A percentile compares a stretch with the other conserved stretches of the same genome.
phyloP scores from a whole-genome alignment of 2,329 filamentous ascomycete genomes.

The Fusarium chuoi region DNA sequence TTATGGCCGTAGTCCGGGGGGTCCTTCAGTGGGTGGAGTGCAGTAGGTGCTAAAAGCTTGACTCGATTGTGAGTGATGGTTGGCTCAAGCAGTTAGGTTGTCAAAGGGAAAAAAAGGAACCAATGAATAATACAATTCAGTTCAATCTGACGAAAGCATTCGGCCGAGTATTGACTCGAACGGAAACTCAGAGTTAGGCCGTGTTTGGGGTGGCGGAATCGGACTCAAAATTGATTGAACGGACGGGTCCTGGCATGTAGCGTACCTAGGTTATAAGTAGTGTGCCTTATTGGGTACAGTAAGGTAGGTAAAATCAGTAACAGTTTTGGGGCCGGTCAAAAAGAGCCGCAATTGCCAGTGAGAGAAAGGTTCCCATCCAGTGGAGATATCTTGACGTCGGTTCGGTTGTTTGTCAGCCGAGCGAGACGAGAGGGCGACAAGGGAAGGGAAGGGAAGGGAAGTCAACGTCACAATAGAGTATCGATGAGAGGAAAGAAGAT shows the following conservation, averaged over 20 bases:
- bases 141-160: constrained; percentile 11
- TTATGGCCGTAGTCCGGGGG: constrained; percentile 5
- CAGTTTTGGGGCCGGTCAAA: constrained; percentile 13
- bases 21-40: neutral
- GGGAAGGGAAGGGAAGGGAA: constrained; percentile 6
- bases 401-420: constrained; percentile 20
- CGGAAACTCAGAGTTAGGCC: neutral
- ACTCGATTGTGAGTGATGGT: constrained; percentile 7
- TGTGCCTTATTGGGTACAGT: neutral
- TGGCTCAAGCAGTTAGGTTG: neutral
- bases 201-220: constrained; percentile 26
- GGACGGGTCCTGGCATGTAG: constrained; percentile 16
- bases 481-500: neutral
- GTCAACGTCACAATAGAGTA: constrained; percentile 1
- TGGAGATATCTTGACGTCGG: constrained; percentile 3
- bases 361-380: constrained; percentile 6
- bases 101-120: neutral
- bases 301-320: neutral
- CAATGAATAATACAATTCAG: constrained; percentile 1
- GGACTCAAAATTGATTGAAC: constrained; percentile 1
- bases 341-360: constrained; percentile 31
- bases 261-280: too few species aligned
- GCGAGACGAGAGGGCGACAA: constrained; percentile 11
- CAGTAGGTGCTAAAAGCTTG: constrained; percentile 9
- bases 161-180: constrained; percentile 3